These are phyloP conservation scores for Xerocomus amazonicus DNA, from an alignment of 1,284 basidiomycete genomes.

Conservation along the genomic window DNA sequence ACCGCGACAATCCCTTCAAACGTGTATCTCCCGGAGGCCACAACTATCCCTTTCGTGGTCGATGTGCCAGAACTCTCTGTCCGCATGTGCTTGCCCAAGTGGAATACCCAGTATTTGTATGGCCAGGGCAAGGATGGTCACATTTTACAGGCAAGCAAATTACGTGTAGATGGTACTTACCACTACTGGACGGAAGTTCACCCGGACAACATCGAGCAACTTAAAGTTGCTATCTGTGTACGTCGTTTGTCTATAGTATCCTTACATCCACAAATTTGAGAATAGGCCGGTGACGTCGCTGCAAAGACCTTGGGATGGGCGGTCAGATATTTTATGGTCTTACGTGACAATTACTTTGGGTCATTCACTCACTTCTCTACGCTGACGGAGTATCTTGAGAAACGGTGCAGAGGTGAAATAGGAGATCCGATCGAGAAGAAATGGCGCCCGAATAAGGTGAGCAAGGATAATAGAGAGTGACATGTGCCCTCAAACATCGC, in stretches of 20 bases:
- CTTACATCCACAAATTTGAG: constrained; percentile 5
- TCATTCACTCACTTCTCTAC: constrained; percentile 89
- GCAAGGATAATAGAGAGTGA: constrained; percentile 19
- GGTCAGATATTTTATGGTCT: constrained; percentile 79
- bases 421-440: constrained; percentile 82
- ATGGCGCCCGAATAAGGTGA: constrained; percentile 71
- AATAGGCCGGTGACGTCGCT: constrained; percentile 49
- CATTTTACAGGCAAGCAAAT: constrained; percentile 56
- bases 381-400: constrained; percentile 77
- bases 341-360: constrained; percentile 91
- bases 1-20: constrained; percentile 63
- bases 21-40: constrained; percentile 70
- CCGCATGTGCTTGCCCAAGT: constrained; percentile 71
- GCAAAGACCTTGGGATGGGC: constrained; percentile 84
- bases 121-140: constrained; percentile 51
- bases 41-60: constrained; percentile 63
- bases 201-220: constrained; percentile 72
- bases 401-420: constrained; percentile 52
- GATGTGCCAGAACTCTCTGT: constrained; percentile 57
- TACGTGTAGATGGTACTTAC: constrained; percentile 71
- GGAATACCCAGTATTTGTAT: constrained; percentile 85
- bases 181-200: constrained; percentile 66
- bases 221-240: constrained; percentile 69
- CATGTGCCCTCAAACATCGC: constrained; percentile 8
- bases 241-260: constrained; percentile 19